A percentile compares a stretch with the other conserved stretches of the same genome.
These are phyloP conservation scores for Elsinoe fawcettii DNA, from an alignment of 2,329 filamentous ascomycete genomes.

Conservation along the genomic window DNA sequence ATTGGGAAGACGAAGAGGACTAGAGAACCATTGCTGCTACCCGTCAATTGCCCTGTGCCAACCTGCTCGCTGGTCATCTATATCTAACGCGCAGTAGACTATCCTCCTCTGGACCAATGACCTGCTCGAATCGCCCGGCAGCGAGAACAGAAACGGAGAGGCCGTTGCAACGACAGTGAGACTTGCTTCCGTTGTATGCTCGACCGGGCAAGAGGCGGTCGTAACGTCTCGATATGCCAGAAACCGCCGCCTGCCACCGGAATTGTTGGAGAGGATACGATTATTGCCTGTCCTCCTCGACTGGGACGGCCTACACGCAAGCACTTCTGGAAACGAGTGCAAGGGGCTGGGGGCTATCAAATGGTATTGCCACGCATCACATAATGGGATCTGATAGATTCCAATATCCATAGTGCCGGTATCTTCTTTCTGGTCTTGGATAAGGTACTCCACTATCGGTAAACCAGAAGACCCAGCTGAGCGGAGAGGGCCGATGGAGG, in stretches of 20 bases:
- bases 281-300: neutral
- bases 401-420: constrained; percentile 5
- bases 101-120: neutral
- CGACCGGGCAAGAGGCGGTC: constrained; percentile 12
- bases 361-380: neutral
- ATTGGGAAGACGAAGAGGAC: constrained; percentile 7
- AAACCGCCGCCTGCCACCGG: constrained; percentile 13
- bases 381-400: neutral
- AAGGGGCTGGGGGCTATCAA: neutral
- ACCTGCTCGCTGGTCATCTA: constrained; percentile 13
- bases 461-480: neutral
- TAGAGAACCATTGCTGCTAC: constrained; percentile 11
- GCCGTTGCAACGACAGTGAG: constrained; percentile 14
- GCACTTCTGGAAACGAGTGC: neutral
- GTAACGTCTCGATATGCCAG: constrained; percentile 13
- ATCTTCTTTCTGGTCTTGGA: neutral
- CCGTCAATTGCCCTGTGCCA: constrained; percentile 13
- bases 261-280: neutral
- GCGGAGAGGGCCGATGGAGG: constrained; percentile 2
- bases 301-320: neutral
- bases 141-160: constrained; percentile 14
- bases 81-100: constrained; percentile 14
- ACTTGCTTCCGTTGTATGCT: constrained; percentile 12
- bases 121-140: neutral
- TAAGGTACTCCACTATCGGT: neutral